A percentile compares a stretch with the other conserved stretches of the same genome.
Evolutionary conservation across 2,329 filamentous ascomycete species (phyloP).

Genomic region (Daldinia sp.): DNA sequence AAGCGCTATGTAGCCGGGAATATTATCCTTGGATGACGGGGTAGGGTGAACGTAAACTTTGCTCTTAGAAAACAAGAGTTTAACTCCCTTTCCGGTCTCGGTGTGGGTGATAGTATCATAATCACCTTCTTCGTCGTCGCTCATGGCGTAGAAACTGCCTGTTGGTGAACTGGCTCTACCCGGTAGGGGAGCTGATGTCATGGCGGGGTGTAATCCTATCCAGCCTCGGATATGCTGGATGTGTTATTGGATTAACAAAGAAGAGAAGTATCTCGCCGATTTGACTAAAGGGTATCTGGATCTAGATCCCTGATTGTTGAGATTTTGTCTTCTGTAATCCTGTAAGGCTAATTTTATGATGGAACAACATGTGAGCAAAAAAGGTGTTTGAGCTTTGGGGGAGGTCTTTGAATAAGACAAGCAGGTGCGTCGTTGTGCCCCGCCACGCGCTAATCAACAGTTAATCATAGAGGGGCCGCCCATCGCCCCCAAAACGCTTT

Average conservation of each 20-base stretch:
- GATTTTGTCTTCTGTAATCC: constrained; percentile 14
- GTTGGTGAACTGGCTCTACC: constrained; percentile 74
- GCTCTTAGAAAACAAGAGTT: constrained; percentile 95
- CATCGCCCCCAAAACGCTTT: constrained; percentile 2
- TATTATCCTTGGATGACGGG: constrained; percentile 93
- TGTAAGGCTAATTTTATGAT: constrained; percentile 24
- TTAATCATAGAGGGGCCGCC: constrained; percentile 20
- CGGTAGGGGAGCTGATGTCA: constrained; percentile 52
- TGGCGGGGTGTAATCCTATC: constrained; percentile 45
- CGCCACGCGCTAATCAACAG: constrained; percentile 31
- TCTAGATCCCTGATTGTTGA: constrained; percentile 20
- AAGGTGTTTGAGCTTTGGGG: constrained; percentile 16
- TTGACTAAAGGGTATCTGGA: constrained; percentile 16
- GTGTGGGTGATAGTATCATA: constrained; percentile 94
- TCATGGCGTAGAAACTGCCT: constrained; percentile 93
- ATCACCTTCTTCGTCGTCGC: constrained; percentile 93
- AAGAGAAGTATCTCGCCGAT: constrained; percentile 17
- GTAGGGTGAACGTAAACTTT: constrained; percentile 99
- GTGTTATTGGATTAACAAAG: constrained; percentile 16
- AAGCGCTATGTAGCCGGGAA: constrained; percentile 91
- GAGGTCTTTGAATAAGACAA: constrained; percentile 28
- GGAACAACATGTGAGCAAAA: constrained; percentile 20
- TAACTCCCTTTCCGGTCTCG: constrained; percentile 83
- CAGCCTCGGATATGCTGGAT: constrained; percentile 34
- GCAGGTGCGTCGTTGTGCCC: constrained; percentile 27